Base-by-base conservation (phyloP, 371 early-diverging fungal species). In the Saksenaea vasiformis region DNA sequence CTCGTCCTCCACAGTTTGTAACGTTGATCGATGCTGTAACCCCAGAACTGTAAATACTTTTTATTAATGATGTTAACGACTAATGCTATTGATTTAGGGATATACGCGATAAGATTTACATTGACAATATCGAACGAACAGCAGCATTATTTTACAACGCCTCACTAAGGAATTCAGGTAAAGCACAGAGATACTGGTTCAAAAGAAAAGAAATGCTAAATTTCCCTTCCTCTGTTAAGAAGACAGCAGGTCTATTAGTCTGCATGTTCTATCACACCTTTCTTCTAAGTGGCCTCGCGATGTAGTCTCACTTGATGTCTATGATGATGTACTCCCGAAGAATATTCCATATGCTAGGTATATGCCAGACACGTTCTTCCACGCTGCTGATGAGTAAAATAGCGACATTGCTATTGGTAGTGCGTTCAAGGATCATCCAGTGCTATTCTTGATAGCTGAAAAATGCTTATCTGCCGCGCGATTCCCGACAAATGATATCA, bases 391-490 rank as follows among this genome's bases (percentile, higher is more conserved):
- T 22, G 35, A 19, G 15, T 36, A n/a, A 31, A 39, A 53, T 58
- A 72, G 76, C n/a, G 81, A 80, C 34, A 74, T 78, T 24, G 54
- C 62, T 1, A 81, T 76, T 47, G 81, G 81, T 11, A 74, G 65
- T 61, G 72, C 76, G 0, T 81, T 81, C 60, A 78, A 78, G 47
- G 81, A 81, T 53, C 78, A 81, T 37, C 78, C 81, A 4, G 75
- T 67, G 0, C 58, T 81, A 2, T 81, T 78, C 17, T 41, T 71
- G 4, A 69, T 81, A 5, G 61, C 78, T 31, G 73, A 76, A 35
- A 69, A 70, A 41, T 81, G 75, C 35, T 57, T 61, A 9, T 10
- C 57, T 11, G 58, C 51, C 5, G 62, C 63, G 0, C 59, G 53
- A 36, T 56, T 57, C n/a, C 57, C 69, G 2, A 61, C 61, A 5